Evolutionary conservation across 192 early-diverging fungal species (phyloP).

Genomic region (Ambispora gerdemannii): DNA sequence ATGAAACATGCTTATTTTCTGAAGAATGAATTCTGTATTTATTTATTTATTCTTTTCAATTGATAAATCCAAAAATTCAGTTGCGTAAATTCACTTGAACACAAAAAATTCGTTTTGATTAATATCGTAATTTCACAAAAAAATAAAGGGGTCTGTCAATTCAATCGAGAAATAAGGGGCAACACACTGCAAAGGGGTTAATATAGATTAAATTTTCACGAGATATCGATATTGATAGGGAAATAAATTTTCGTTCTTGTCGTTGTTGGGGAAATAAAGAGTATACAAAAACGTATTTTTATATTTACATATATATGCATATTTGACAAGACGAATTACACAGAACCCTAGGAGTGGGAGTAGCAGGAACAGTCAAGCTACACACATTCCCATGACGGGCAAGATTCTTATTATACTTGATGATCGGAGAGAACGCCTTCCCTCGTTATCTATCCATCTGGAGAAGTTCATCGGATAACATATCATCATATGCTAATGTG

Average conservation of each 20-base stretch:
- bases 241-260: too few relatives aligned
- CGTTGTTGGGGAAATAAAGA: too few relatives aligned
- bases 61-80: background rate
- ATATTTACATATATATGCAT: too few relatives aligned
- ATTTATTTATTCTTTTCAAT: too few relatives aligned
- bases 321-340: background rate
- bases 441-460: background rate
- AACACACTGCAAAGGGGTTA: background rate
- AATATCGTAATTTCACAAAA: background rate
- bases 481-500: background rate
- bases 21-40: background rate
- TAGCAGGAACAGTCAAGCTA: background rate
- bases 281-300: background rate
- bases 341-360: background rate
- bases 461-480: background rate
- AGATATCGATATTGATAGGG: too few relatives aligned
- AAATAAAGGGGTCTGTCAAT: background rate
- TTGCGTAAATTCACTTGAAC: background rate
- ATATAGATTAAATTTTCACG: too few relatives aligned
- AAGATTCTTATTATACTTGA: background rate
- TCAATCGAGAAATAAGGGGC: background rate
- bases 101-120: background rate
- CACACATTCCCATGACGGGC: background rate
- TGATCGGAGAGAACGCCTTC: background rate
- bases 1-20: constrained; percentile 4